Percentiles rank a stretch among this genome's conserved stretches.
Evolutionary conservation across 257 asterid genomes (phyloP).

Genomic region (Solanum gandarillasii): DNA sequence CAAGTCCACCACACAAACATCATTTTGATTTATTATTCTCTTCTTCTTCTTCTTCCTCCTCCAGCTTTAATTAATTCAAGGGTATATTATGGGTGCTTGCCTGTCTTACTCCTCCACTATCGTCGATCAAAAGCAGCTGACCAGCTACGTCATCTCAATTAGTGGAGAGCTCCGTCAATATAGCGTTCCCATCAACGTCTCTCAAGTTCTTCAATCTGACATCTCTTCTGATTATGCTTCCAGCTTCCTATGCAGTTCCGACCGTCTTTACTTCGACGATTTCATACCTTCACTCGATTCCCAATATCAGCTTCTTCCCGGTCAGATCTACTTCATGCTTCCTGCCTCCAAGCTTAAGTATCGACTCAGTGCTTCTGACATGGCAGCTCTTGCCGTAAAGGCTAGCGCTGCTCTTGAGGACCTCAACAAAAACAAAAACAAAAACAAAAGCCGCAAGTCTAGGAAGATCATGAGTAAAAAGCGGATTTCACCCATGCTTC

Average conservation of each 20-base stretch:
- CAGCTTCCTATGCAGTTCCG: constrained; percentile 53
- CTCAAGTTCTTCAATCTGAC: constrained; percentile 30
- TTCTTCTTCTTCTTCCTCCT: not conserved
- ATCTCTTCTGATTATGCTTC: not conserved
- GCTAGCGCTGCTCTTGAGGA: constrained; percentile 52
- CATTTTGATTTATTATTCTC: not conserved
- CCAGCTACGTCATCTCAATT: constrained; percentile 28
- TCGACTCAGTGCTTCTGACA: constrained; percentile 49
- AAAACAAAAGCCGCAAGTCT: constrained; percentile 4
- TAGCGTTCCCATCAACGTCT: constrained; percentile 27
- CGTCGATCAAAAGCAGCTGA: not conserved
- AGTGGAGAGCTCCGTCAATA: constrained; percentile 39
- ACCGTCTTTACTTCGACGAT: constrained; percentile 41
- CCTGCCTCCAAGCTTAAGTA: constrained; percentile 34
- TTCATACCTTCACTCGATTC: constrained; percentile 35
- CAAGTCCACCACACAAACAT: not conserved
- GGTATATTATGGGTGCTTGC: constrained; percentile 31
- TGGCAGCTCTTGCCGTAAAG: constrained; percentile 76
- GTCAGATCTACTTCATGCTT: constrained; percentile 54
- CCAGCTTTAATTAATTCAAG: not conserved
- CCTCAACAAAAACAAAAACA: not conserved
- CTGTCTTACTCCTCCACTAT: constrained; percentile 26
- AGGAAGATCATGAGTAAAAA: not conserved
- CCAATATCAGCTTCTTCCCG: constrained; percentile 27
- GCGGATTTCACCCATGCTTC: constrained; percentile 30